phyloP scores from a whole-genome alignment of 2,329 filamentous ascomycete genomes.

The Aspergillus flavus region DNA sequence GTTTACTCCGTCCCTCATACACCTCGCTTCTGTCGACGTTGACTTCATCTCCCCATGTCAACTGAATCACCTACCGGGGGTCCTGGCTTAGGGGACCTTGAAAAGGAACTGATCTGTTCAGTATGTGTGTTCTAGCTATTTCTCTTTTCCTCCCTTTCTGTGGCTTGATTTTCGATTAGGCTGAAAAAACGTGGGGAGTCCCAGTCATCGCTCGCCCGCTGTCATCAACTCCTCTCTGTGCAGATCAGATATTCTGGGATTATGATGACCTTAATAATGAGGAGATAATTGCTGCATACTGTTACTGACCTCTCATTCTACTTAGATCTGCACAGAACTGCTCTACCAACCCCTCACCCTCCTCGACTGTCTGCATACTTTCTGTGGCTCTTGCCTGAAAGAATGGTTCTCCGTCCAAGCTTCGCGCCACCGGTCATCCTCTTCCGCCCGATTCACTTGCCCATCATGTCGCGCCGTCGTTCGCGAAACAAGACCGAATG shows the following conservation, averaged over 20 bases:
- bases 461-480: constrained; percentile 88
- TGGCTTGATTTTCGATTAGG: not conserved
- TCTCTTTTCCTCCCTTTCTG: constrained; percentile 6
- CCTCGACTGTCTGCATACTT: constrained; percentile 92
- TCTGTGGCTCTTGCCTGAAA: constrained; percentile 91
- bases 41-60: constrained; percentile 19
- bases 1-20: not conserved
- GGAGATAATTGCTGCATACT: not conserved
- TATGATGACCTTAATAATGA: not conserved
- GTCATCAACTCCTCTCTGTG: not conserved
- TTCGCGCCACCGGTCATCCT: constrained; percentile 53
- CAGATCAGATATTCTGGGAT: not conserved
- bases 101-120: constrained; percentile 93
- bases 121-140: constrained; percentile 58
- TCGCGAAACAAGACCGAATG: constrained; percentile 85
- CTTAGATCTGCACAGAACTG: constrained; percentile 92
- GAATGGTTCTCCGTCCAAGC: constrained; percentile 92
- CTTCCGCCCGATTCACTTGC: constrained; percentile 72
- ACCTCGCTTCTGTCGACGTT: not conserved
- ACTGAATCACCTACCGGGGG: constrained; percentile 17
- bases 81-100: constrained; percentile 65
- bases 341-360: constrained; percentile 88
- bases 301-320: constrained; percentile 5
- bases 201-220: not conserved
- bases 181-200: constrained; percentile 3